A percentile compares a stretch with the other conserved stretches of the same genome.
These are phyloP conservation scores for Boletus insuetus DNA, from an alignment of 768 basidiomycete genomes.

Conservation along the genomic window DNA sequence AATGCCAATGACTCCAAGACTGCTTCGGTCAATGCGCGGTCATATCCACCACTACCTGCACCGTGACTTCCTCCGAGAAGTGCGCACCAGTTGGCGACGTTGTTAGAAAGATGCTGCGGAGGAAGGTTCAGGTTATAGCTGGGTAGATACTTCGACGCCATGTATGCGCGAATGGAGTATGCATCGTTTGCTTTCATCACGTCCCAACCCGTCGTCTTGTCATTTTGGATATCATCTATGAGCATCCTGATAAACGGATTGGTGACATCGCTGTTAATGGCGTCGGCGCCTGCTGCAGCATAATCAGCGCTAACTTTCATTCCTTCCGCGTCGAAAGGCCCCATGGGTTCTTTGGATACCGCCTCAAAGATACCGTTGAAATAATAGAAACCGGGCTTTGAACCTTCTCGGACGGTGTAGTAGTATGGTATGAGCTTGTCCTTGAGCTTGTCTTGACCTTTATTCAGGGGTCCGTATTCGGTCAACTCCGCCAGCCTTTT, in stretches of 20 bases:
- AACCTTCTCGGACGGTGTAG: background rate
- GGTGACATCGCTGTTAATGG: slow-evolving; percentile 15
- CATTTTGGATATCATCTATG: slow-evolving; percentile 15
- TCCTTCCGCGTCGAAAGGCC: background rate
- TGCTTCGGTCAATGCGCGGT: slow-evolving; percentile 31
- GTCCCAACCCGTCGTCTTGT: slow-evolving; percentile 22
- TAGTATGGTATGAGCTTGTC: slow-evolving; percentile 25
- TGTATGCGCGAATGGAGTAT: slow-evolving; percentile 30
- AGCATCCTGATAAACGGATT: slow-evolving; percentile 23
- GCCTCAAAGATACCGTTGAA: slow-evolving; percentile 3
- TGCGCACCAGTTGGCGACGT: slow-evolving; percentile 31
- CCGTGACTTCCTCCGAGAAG: slow-evolving; percentile 26
- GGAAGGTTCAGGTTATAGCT: slow-evolving; percentile 19
- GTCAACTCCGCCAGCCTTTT: slow-evolving; percentile 31
- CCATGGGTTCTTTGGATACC: slow-evolving; percentile 7
- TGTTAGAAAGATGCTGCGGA: slow-evolving; percentile 11
- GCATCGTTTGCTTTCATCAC: slow-evolving; percentile 26
- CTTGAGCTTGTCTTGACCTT: slow-evolving; percentile 5
- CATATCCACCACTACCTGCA: slow-evolving; percentile 15
- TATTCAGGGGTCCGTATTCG: slow-evolving; percentile 13
- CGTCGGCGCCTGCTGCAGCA: slow-evolving; percentile 17
- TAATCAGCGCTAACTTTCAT: slow-evolving; percentile 9
- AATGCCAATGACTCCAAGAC: slow-evolving; percentile 34
- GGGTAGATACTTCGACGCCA: slow-evolving; percentile 23
- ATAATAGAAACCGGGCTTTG: slow-evolving; percentile 4